Conservation (phyloP, 2,329 filamentous ascomycete genomes). For the Pseudomassariella vexata region DNA sequence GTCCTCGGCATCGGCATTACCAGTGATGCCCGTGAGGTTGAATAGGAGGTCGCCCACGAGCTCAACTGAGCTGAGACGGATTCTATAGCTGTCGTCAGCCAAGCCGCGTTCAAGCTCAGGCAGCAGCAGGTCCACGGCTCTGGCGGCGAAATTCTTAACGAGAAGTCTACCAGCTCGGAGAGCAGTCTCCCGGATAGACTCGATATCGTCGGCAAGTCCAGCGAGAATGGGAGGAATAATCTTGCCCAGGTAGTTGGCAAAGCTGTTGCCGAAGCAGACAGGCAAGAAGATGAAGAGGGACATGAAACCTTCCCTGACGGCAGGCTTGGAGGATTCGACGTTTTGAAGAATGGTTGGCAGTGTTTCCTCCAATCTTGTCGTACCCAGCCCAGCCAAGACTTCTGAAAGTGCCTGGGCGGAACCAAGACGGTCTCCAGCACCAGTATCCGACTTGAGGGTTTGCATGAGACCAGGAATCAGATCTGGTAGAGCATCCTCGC, state of each 20-base stretch:
- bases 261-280: constrained; percentile 98
- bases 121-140: constrained; percentile 87
- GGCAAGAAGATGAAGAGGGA: constrained; percentile 98
- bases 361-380: constrained; percentile 87
- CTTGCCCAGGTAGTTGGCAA: constrained; percentile 88
- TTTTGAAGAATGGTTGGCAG: constrained; percentile 95
- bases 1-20: constrained; percentile 67
- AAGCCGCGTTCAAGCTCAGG: constrained; percentile 93
- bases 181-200: constrained; percentile 95
- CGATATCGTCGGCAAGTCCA: constrained; percentile 90
- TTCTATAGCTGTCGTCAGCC: constrained; percentile 96
- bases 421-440: constrained; percentile 90
- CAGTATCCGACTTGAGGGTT: constrained; percentile 94
- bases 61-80: constrained; percentile 96
- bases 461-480: constrained; percentile 97
- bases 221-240: constrained; percentile 94
- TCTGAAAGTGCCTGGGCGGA: constrained; percentile 95
- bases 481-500: constrained; percentile 92
- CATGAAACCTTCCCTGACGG: constrained; percentile 98
- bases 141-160: constrained; percentile 96
- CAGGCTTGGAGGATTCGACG: constrained; percentile 81
- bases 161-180: constrained; percentile 87
- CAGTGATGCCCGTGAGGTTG: constrained; percentile 92
- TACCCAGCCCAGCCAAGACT: constrained; percentile 91
- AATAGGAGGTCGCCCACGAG: constrained; percentile 94